These are phyloP conservation scores for Pythium coloratum DNA, from an alignment of 352 stramenopile genomes.

Conservation along the genomic window DNA sequence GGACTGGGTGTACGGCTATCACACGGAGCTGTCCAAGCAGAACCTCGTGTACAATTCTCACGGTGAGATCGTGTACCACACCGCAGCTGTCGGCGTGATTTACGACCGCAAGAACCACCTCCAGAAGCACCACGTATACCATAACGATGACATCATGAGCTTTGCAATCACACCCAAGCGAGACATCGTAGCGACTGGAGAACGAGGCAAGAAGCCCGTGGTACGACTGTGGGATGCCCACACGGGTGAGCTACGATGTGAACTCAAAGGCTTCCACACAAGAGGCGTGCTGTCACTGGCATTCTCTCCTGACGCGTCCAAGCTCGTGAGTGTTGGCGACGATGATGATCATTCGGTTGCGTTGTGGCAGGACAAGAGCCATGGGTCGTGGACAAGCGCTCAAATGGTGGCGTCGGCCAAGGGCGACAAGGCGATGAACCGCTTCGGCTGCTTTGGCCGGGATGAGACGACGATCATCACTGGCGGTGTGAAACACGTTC, in stretches of 20 bases:
- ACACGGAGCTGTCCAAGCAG: conserved; percentile 69
- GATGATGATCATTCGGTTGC: conserved; percentile 84
- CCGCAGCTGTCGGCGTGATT: conserved; percentile 83
- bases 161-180: conserved; percentile 65
- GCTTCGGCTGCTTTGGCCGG: conserved; percentile 49
- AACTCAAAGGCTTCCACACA: conserved; percentile 66
- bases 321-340: conserved; percentile 68
- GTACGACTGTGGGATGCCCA: conserved; percentile 86
- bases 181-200: conserved; percentile 84
- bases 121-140: conserved; percentile 79
- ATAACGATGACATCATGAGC: conserved; percentile 89
- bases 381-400: conserved; percentile 60
- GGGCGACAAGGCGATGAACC: conserved; percentile 55
- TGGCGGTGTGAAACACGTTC: conserved; percentile 62
- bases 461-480: conserved; percentile 48
- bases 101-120: conserved; percentile 68
- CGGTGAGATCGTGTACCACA: conserved; percentile 87
- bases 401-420: conserved; percentile 49
- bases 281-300: conserved; percentile 71
- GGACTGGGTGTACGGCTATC: conserved; percentile 87
- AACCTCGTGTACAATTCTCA: conserved; percentile 77
- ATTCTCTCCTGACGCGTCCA: conserved; percentile 59
- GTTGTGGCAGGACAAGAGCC: conserved; percentile 70
- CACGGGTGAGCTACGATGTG: conserved; percentile 59
- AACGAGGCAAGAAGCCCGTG: conserved; percentile 71